phyloP scores from a whole-genome alignment of 202 grass and related monocot species.

The Miscanthus sacchariflorus region DNA sequence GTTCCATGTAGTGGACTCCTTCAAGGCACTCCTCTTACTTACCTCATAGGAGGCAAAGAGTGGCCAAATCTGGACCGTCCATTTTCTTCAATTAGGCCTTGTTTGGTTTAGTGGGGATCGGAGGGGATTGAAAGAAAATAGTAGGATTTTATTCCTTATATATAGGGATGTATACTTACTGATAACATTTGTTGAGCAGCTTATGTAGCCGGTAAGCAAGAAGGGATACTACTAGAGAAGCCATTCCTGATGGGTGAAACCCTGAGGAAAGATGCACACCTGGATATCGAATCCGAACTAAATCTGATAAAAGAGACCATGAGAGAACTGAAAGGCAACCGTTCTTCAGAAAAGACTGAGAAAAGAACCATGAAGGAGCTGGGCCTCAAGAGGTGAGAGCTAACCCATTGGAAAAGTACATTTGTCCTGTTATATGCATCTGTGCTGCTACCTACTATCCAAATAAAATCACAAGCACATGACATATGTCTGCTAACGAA shows the following conservation, averaged over 20 bases:
- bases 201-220: conserved; percentile 53
- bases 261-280: conserved; percentile 36
- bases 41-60: too few species aligned
- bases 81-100: too few species aligned
- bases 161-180: too few species aligned
- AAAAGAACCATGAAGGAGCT: conserved; percentile 62
- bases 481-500: background rate
- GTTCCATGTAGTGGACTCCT: background rate
- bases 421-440: too few species aligned
- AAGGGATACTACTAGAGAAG: conserved; percentile 62
- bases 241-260: conserved; percentile 56
- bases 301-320: conserved; percentile 20
- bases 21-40: too few species aligned
- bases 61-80: too few species aligned
- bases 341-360: conserved; percentile 37
- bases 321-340: conserved; percentile 37
- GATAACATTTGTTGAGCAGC: conserved; percentile 32
- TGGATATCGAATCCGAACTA: conserved; percentile 61
- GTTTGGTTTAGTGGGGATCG: too few species aligned
- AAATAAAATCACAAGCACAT: background rate
- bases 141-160: too few species aligned
- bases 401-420: too few species aligned
- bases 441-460: too few species aligned
- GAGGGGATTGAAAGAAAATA: too few species aligned
- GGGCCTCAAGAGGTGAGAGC: conserved; percentile 59